Evolutionary conservation across 2,329 filamentous ascomycete genomes (phyloP), one percentile per base, ranked within the genome.

Genomic region (Fusarium luffae): DNA sequence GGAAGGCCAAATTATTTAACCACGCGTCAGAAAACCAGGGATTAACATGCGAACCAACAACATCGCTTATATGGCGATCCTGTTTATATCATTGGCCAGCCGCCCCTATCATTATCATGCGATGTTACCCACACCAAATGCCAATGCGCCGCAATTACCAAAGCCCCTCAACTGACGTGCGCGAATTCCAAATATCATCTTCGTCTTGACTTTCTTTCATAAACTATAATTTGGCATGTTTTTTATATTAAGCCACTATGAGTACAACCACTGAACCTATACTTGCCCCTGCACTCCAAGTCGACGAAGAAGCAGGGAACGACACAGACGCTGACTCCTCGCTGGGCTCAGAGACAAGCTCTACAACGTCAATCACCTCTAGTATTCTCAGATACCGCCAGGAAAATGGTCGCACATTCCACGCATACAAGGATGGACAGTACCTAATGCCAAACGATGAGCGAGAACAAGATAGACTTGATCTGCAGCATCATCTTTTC

Each of bases 371-470:
- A 3, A 56, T 75, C 4, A 61, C 9, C n/a, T 72, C 61, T 2
- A 75, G 63, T 10, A 70, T 76, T 7, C 54, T 74, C 3, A 66
- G 59, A 5, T 76, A 75, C 23, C 68, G 74, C 10, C 40, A 71
- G 19, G 76, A 77, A 25, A 76, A 77, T 13, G 75, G 76, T 1
- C 68, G 75, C 13, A 76, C 72, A 0, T 77, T 77, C n/a, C 75
- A 77, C 32, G 71, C 63, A 0, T 76, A 74, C 46, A 76, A 77
- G 23, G 77, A 78, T 13, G 70, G 68, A 0, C 59, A 69, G 11
- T 73, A 70, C 44, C 18, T 70, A 5, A 58, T 73, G 12, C 70
- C 70, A 2, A 71, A 71, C 9, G 68, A 72, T 23, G 54, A 52
- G 5, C 65, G 47, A 5, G 70, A 73, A 34, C 70, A 73, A 4